Percentiles rank a stretch among this genome's conserved stretches.
Evolutionary conservation across 2,329 filamentous ascomycete species (phyloP).

Genomic region (Stagonosporopsis vannaccii): DNA sequence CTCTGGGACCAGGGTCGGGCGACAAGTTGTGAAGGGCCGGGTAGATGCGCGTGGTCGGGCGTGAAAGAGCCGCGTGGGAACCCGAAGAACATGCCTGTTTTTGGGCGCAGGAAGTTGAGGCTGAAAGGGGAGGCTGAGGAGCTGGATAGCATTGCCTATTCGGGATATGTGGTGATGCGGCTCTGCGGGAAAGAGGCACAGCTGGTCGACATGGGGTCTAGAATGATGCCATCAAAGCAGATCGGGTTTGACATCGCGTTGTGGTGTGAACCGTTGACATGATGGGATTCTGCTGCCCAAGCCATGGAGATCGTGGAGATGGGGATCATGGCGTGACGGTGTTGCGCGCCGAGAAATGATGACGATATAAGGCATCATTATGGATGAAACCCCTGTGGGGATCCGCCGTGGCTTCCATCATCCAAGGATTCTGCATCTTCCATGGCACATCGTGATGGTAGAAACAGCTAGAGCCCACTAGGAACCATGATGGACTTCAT

Average conservation of each 20-base stretch:
- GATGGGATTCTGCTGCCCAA: conserved; percentile 6
- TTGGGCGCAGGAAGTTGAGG: neutral
- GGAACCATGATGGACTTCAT: conserved; percentile 6
- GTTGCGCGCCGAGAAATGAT: neutral
- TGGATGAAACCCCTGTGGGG: neutral
- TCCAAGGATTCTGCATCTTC: neutral
- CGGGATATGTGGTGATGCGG: conserved; percentile 7
- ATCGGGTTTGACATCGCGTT: conserved; percentile 1
- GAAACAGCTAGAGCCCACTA: neutral
- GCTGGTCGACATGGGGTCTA: neutral
- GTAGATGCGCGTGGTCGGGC: conserved; percentile 6
- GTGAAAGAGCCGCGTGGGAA: neutral
- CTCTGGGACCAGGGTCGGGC: conserved; percentile 6
- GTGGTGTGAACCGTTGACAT: neutral
- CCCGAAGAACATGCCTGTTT: neutral
- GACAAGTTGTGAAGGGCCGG: neutral
- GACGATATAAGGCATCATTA: conserved; percentile 4
- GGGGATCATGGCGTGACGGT: conserved; percentile 5
- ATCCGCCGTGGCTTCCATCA: conserved; percentile 4
- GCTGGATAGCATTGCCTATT: conserved; percentile 2
- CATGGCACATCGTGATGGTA: neutral
- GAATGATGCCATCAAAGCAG: neutral
- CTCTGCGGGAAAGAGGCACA: conserved; percentile 6
- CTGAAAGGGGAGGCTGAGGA: conserved; percentile 8
- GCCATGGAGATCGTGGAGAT: conserved; percentile 3